A percentile compares a stretch with the other conserved stretches of the same genome.
Evolutionary conservation across 2,329 filamentous ascomycete genomes (phyloP).

Genomic region (Trichoderma pleuroti): DNA sequence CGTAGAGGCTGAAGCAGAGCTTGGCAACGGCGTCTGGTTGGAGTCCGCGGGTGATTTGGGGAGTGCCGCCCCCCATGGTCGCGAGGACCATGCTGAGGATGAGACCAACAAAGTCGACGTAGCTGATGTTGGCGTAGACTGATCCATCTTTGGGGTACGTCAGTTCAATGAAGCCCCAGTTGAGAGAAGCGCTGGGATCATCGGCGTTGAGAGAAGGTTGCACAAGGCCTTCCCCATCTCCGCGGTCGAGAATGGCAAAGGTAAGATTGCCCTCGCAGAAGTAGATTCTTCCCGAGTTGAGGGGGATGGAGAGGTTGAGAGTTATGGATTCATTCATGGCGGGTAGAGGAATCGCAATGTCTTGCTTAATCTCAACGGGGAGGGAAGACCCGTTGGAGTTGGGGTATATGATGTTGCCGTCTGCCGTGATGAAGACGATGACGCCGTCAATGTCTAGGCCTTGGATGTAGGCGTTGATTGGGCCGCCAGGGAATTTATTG

Average conservation of each 20-base stretch:
- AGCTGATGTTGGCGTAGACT: conserved; percentile 48
- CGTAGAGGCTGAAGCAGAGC: conserved; percentile 41
- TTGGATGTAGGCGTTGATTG: conserved; percentile 44
- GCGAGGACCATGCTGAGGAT: conserved; percentile 48
- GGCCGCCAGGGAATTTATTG: conserved; percentile 41
- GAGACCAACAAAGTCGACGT: conserved; percentile 50
- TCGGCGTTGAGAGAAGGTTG: conserved; percentile 45
- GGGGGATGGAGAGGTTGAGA: conserved; percentile 39
- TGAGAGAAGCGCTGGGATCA: conserved; percentile 42
- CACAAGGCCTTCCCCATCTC: conserved; percentile 39
- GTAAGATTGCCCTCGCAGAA: conserved; percentile 41
- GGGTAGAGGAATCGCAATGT: conserved; percentile 44
- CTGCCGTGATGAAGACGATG: conserved; percentile 42
- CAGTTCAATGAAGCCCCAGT: conserved; percentile 51
- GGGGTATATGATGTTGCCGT: conserved; percentile 43
- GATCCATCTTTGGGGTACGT: conserved; percentile 39
- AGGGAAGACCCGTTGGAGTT: conserved; percentile 32
- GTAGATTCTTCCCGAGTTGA: conserved; percentile 44
- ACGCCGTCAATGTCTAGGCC: conserved; percentile 39
- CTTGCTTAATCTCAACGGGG: conserved; percentile 38
- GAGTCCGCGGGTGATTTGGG: conserved; percentile 42
- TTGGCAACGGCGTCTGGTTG: conserved; percentile 31
- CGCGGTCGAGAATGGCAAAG: conserved; percentile 40
- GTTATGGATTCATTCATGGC: conserved; percentile 35
- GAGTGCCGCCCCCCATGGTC: conserved; percentile 31